A percentile compares a stretch with the other conserved stretches of the same genome.
Evolutionary conservation across 2,329 filamentous ascomycete species (phyloP).

Genomic region (Fulvia fulva): DNA sequence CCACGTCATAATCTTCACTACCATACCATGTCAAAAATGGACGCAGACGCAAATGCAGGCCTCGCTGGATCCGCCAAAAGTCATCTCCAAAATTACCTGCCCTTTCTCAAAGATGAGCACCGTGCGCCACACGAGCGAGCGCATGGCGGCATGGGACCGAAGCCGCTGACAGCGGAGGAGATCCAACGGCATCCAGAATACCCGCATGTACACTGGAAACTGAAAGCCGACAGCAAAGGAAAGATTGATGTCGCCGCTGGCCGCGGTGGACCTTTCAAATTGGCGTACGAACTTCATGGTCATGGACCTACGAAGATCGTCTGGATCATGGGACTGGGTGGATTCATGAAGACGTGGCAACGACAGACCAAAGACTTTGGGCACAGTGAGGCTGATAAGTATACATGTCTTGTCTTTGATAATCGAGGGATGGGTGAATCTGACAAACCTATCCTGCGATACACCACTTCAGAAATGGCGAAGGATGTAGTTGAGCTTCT

Average conservation of each 20-base stretch:
- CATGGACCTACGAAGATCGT: slow-evolving; percentile 66
- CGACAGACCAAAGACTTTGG: slow-evolving; percentile 79
- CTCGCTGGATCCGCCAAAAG: background rate
- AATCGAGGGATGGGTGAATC: slow-evolving; percentile 81
- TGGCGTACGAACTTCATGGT: slow-evolving; percentile 79
- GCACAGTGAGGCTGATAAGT: slow-evolving; percentile 62
- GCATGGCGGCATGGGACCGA: slow-evolving; percentile 15
- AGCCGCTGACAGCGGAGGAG: slow-evolving; percentile 51
- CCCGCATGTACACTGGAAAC: slow-evolving; percentile 62
- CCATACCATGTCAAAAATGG: slow-evolving; percentile 1
- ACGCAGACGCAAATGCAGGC: slow-evolving; percentile 9
- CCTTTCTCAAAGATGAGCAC: slow-evolving; percentile 1
- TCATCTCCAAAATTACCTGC: slow-evolving; percentile 2
- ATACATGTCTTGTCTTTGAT: slow-evolving; percentile 73
- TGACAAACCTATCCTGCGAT: slow-evolving; percentile 71
- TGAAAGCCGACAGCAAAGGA: slow-evolving; percentile 62
- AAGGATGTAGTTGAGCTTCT: slow-evolving; percentile 68
- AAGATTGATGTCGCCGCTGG: slow-evolving; percentile 61
- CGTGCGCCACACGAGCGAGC: slow-evolving; percentile 18
- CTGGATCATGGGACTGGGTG: slow-evolving; percentile 76
- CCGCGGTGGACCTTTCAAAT: slow-evolving; percentile 70
- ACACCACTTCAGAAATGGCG: slow-evolving; percentile 83
- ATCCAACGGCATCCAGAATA: slow-evolving; percentile 64
- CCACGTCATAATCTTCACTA: background rate
- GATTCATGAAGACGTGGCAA: slow-evolving; percentile 68